A percentile compares a stretch with the other conserved stretches of the same genome.
phyloP scores from a whole-genome alignment of 2,329 filamentous ascomycete species.

The Ophiostoma himal-ulmi region DNA sequence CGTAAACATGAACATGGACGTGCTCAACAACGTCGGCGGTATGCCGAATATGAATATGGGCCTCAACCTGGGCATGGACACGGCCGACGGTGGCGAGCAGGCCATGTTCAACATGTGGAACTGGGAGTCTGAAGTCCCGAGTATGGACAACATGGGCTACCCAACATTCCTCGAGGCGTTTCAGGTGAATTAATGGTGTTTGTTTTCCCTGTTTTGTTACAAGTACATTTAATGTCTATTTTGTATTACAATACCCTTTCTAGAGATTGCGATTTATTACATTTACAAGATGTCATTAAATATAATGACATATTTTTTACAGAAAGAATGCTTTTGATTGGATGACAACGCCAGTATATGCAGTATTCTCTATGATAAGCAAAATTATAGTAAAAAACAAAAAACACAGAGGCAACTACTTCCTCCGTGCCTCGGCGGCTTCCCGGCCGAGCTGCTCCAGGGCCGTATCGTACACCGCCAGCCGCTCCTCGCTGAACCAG shows the following conservation, averaged over 20 bases:
- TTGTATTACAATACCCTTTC: background rate
- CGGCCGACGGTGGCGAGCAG: constrained; percentile 9
- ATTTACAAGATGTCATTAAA: background rate
- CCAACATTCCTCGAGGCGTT: constrained; percentile 22
- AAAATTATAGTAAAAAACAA: background rate
- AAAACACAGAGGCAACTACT: constrained; percentile 2
- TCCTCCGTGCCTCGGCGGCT: constrained; percentile 39
- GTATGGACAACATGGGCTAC: constrained; percentile 22
- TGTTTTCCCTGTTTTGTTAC: background rate
- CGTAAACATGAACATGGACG: background rate
- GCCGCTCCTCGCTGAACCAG: constrained; percentile 42
- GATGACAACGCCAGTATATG: background rate
- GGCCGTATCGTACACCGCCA: constrained; percentile 49
- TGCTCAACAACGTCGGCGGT: background rate
- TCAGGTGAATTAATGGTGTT: background rate
- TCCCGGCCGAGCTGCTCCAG: constrained; percentile 58
- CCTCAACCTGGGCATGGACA: background rate
- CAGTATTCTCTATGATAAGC: background rate
- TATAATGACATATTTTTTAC: background rate
- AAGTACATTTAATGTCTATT: background rate
- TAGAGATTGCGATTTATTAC: background rate
- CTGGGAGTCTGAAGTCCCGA: constrained; percentile 20
- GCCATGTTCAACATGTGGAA: constrained; percentile 20
- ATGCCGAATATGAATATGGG: constrained; percentile 5
- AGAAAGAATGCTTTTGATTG: background rate